Percentiles rank a stretch among this genome's conserved stretches.
These are phyloP conservation scores for Trypanosoma melophagium DNA, from an alignment of 208 protist genomes.

Conservation along the genomic window DNA sequence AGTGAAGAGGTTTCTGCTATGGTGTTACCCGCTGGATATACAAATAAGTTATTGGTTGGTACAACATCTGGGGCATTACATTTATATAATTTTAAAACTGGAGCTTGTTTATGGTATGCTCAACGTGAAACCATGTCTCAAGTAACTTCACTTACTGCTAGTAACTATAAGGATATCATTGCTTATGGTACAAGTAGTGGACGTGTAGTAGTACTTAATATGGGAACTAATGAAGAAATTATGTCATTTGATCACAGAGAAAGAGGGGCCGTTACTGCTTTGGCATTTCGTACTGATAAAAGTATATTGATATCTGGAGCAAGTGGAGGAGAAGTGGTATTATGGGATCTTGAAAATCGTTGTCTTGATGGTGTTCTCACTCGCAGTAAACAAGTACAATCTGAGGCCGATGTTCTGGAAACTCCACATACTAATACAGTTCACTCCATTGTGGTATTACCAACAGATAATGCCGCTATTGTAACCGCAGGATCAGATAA, in stretches of 20 bases:
- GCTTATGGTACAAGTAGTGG: slow-evolving; percentile 79
- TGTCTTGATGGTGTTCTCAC: slow-evolving; percentile 85
- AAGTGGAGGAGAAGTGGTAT: slow-evolving; percentile 69
- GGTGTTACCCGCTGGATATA: slow-evolving; percentile 64
- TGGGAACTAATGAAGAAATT: slow-evolving; percentile 62
- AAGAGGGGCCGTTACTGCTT: slow-evolving; percentile 64
- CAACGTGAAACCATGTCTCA: slow-evolving; percentile 23
- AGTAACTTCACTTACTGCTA: slow-evolving; percentile 62
- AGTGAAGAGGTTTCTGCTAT: slow-evolving; percentile 62
- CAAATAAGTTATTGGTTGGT: slow-evolving; percentile 84
- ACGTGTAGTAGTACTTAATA: slow-evolving; percentile 66
- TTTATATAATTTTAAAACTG: slow-evolving; percentile 87
- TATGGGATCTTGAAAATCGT: slow-evolving; percentile 85
- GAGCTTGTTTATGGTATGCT: slow-evolving; percentile 66
- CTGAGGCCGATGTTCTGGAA: slow-evolving; percentile 63
- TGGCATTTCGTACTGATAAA: slow-evolving; percentile 84
- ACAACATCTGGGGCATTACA: slow-evolving; percentile 78
- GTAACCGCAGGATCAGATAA: slow-evolving; percentile 89
- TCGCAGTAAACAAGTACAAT: slow-evolving; percentile 70
- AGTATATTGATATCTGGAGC: slow-evolving; percentile 74
- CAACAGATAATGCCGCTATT: slow-evolving; percentile 43
- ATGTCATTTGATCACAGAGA: slow-evolving; percentile 68
- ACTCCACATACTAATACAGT: slow-evolving; percentile 71
- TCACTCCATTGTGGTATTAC: slow-evolving; percentile 73
- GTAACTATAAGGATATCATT: slow-evolving; percentile 82